phyloP scores from a whole-genome alignment of 1,139 yeast genomes.

The Wickerhamomyces sp. region DNA sequence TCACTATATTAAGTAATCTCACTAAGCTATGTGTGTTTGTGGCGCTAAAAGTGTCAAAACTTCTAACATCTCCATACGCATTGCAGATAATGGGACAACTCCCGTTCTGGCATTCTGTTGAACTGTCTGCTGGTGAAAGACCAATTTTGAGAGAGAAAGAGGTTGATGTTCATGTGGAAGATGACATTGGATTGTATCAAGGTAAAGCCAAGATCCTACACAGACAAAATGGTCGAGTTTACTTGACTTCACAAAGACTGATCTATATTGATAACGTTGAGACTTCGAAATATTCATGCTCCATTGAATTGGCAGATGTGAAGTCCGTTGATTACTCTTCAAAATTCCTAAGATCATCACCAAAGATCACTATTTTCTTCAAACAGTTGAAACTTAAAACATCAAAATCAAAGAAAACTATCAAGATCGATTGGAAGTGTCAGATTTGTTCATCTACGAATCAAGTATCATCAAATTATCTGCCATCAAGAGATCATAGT shows the following conservation, averaged over 20 bases:
- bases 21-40: no score
- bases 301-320: constrained; percentile 44
- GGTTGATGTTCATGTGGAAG: constrained; percentile 42
- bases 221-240: constrained; percentile 72
- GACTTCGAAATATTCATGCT: constrained; percentile 41
- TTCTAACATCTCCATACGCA: no score
- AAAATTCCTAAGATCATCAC: constrained; percentile 72
- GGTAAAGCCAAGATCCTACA: constrained; percentile 59
- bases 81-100: constrained; percentile 14
- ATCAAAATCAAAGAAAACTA: constrained; percentile 1
- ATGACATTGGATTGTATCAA: constrained; percentile 63
- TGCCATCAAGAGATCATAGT: constrained; percentile 27
- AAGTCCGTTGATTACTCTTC: constrained; percentile 42
- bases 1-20: no score
- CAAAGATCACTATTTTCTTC: constrained; percentile 54
- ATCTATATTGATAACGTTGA: constrained; percentile 60
- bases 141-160: constrained; percentile 41
- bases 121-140: constrained; percentile 40
- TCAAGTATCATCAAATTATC: constrained; percentile 33
- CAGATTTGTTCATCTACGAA: constrained; percentile 77
- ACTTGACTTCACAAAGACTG: constrained; percentile 67
- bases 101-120: constrained; percentile 37
- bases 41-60: no score
- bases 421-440: constrained; percentile 58
- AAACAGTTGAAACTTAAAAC: constrained; percentile 15